Conservation (phyloP, 2,329 filamentous ascomycete genomes). For the Harringtonia lauricola region DNA sequence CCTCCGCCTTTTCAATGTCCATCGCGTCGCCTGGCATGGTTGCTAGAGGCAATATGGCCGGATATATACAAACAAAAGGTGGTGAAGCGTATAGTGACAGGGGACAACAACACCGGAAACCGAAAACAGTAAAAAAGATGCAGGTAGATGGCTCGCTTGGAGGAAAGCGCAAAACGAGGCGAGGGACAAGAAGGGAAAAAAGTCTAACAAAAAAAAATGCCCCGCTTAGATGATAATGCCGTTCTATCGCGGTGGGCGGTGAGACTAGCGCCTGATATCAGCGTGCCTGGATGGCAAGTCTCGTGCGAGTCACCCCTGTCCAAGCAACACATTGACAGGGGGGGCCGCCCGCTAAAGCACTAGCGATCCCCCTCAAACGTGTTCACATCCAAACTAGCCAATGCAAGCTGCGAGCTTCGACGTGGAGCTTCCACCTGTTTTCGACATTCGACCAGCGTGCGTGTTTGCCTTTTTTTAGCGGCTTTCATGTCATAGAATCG, state of each 20-base stretch:
- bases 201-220: background rate
- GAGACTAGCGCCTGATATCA: background rate
- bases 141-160: background rate
- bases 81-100: no score
- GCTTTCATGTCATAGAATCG: no score
- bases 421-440: no score
- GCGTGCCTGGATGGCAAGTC: no score
- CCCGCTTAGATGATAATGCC: conserved; percentile 2
- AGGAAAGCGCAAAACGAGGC: background rate
- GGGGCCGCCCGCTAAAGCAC: background rate
- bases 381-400: background rate
- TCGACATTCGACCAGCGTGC: no score
- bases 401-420: no score
- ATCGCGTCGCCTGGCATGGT: conserved; percentile 37
- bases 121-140: background rate
- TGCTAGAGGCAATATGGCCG: background rate
- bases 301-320: no score
- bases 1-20: conserved; percentile 49
- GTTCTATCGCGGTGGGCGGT: conserved; percentile 1
- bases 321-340: no score
- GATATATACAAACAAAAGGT: background rate
- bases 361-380: conserved; percentile 1
- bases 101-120: no score
- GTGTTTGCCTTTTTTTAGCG: no score
- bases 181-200: background rate